Base-by-base conservation (phyloP, 2,329 filamentous ascomycete genomes). In the Rutstroemia sp. region DNA sequence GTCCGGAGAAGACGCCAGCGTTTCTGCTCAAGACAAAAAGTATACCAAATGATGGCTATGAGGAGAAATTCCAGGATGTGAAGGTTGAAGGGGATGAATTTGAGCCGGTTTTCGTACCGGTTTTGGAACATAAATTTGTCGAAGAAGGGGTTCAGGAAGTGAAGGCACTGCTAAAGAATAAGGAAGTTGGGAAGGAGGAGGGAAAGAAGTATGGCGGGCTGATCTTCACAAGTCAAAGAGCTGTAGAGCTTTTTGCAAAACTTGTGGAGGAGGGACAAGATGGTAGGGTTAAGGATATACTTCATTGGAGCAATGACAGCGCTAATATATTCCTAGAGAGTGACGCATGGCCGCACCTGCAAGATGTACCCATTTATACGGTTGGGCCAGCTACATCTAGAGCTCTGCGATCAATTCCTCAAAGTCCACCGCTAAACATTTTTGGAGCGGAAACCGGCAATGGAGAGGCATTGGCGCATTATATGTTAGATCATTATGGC, bases 381-480 rank as follows among this genome's bases (percentile, higher is more conserved):
- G 89, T 94, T 52, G 89, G 89, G 1, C 88, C 88, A 2, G 89
- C 89, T 5, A 94, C 89, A 1, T 86, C 87, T 2, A 83, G 88
- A 50, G 87, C 89, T 4, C 77, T 99, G 38, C 73, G 68, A 70
- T 81, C 80, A 5, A 73, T 84, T 8, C 66, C 70, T 5, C 74
- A 78, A 68, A 62, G 72, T 56, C 73, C 83, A 51, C 67, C 75
- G 42, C 69, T 87, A 66, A 74, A 82, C 48, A 81, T 96, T 34
- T 80, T 89, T 58, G 94, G 92, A 48, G 82, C 86, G 60, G 84
- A 95, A 58, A 88, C 88, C 0, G 94, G 94, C 12, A 95, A 87
- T 63, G 94, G 92, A 30, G 89, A 92, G 61, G 82, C 80, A 2
- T 79, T 99, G 27, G 87, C 91, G 0, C 73, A 78, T 5, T 87